Evolutionary conservation across 768 basidiomycete species (phyloP).

Genomic region (Pleurotus ostreatus): DNA sequence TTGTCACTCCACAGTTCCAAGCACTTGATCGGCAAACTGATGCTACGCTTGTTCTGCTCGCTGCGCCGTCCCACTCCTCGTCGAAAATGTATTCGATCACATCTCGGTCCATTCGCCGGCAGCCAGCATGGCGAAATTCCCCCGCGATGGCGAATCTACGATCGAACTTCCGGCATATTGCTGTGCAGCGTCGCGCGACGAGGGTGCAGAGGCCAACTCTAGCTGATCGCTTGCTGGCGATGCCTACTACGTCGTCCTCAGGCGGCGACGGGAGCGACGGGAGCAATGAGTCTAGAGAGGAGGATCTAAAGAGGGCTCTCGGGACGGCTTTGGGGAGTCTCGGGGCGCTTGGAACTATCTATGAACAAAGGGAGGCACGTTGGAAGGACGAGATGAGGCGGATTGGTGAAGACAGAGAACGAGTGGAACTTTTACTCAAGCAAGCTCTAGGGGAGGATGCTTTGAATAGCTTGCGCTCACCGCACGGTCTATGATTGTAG

Average conservation of each 20-base stretch:
- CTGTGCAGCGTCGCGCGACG: slow-evolving; percentile 47
- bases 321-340: slow-evolving; percentile 68
- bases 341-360: slow-evolving; percentile 56
- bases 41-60: slow-evolving; percentile 69
- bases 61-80: slow-evolving; percentile 64
- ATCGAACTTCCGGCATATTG: slow-evolving; percentile 54
- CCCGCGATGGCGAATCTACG: slow-evolving; percentile 50
- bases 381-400: slow-evolving; percentile 70
- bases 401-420: slow-evolving; percentile 62
- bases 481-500: neutral
- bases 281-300: slow-evolving; percentile 50
- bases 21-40: slow-evolving; percentile 78
- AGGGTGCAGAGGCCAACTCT: slow-evolving; percentile 40
- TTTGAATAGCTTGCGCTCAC: neutral
- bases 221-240: slow-evolving; percentile 44
- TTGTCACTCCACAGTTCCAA: slow-evolving; percentile 53
- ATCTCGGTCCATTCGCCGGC: slow-evolving; percentile 67
- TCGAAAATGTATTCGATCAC: slow-evolving; percentile 60
- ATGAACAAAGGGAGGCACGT: slow-evolving; percentile 63
- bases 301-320: slow-evolving; percentile 64
- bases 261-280: slow-evolving; percentile 55
- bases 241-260: slow-evolving; percentile 34
- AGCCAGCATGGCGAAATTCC: slow-evolving; percentile 40
- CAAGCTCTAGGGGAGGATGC: slow-evolving; percentile 47
- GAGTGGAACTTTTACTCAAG: slow-evolving; percentile 58